These are phyloP conservation scores for Marasmius tenuissimus DNA, from an alignment of 1,284 basidiomycete genomes.

Conservation along the genomic window DNA sequence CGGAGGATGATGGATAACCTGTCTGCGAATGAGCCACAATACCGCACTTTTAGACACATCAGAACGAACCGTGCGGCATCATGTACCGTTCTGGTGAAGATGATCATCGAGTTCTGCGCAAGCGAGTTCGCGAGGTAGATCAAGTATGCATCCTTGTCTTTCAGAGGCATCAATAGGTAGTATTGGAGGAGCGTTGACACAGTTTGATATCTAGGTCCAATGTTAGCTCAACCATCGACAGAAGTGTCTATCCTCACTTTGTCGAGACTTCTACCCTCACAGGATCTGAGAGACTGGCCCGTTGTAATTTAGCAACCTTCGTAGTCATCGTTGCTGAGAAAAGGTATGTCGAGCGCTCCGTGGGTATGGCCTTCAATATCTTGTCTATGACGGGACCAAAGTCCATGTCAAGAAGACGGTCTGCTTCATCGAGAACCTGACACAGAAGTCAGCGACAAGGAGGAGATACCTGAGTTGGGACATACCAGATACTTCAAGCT, in stretches of 20 bases:
- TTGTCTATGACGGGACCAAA: conserved; percentile 98
- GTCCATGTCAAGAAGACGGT: conserved; percentile 95
- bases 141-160: conserved; percentile 91
- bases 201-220: conserved; percentile 81
- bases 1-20: conserved; percentile 90
- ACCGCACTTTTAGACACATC: neutral
- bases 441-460: conserved; percentile 1
- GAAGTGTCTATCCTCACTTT: conserved; percentile 59
- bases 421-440: conserved; percentile 96
- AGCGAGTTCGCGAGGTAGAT: conserved; percentile 90
- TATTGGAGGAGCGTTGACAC: conserved; percentile 95
- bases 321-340: conserved; percentile 99
- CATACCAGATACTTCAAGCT: conserved; percentile 87
- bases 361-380: conserved; percentile 94
- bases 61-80: conserved; percentile 78
- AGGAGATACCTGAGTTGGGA: conserved; percentile 11
- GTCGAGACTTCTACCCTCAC: conserved; percentile 93
- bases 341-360: conserved; percentile 92
- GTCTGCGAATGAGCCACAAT: neutral
- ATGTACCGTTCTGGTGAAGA: conserved; percentile 95
- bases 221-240: conserved; percentile 6
- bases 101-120: conserved; percentile 91
- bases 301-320: conserved; percentile 95
- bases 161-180: conserved; percentile 92
- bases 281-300: conserved; percentile 94